Conservation (phyloP, 2,329 filamentous ascomycete species). For the Pestalotiopsis sp. region DNA sequence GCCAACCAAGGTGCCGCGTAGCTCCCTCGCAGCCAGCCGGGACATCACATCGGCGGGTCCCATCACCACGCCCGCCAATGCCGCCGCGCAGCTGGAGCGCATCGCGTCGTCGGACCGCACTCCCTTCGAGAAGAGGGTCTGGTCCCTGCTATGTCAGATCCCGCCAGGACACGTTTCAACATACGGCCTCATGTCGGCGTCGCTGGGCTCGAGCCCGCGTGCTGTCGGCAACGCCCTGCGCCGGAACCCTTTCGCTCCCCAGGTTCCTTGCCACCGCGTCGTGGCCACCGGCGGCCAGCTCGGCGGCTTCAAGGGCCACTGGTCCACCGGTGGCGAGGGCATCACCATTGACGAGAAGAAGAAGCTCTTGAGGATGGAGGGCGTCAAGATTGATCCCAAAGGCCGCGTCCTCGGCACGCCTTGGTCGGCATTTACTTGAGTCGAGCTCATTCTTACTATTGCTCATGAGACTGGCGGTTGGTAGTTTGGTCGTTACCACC, state of each 20-base stretch:
- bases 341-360: conserved; percentile 68
- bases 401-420: conserved; percentile 63
- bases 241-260: conserved; percentile 80
- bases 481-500: not conserved
- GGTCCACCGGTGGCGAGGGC: conserved; percentile 62
- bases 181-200: conserved; percentile 70
- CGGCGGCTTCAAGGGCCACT: conserved; percentile 72
- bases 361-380: conserved; percentile 62
- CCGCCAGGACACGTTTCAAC: conserved; percentile 76
- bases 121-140: conserved; percentile 65
- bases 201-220: conserved; percentile 41
- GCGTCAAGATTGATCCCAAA: conserved; percentile 62
- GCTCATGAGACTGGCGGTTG: not conserved
- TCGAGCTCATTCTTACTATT: not conserved
- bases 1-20: conserved; percentile 16
- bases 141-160: conserved; percentile 74
- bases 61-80: conserved; percentile 24
- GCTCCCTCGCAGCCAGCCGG: conserved; percentile 5
- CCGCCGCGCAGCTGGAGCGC: conserved; percentile 43
- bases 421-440: conserved; percentile 44
- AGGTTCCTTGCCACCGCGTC: conserved; percentile 81
- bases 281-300: conserved; percentile 73
- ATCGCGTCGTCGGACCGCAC: conserved; percentile 50
- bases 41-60: conserved; percentile 9
- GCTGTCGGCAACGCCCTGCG: conserved; percentile 54